Conservation (phyloP, 2,329 filamentous ascomycete species). For the Hirsutella minnesotensis region DNA sequence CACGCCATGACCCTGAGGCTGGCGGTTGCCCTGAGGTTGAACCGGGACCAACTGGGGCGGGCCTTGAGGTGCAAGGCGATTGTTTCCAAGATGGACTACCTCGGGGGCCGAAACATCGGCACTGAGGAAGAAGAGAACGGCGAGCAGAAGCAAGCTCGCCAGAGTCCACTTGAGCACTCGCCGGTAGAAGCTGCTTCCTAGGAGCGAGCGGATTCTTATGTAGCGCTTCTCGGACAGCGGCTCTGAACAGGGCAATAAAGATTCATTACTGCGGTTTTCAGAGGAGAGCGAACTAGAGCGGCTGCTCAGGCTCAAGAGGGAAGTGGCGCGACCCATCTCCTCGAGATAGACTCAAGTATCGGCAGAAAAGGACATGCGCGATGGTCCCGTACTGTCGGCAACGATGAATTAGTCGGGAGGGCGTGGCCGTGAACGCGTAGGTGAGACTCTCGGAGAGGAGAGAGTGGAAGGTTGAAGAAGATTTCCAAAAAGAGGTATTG, state of each 20-base stretch:
- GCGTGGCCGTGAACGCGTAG: not conserved
- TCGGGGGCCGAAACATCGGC: constrained; percentile 10
- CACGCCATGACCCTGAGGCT: not conserved
- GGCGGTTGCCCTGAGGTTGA: not conserved
- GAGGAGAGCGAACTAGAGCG: constrained; percentile 20
- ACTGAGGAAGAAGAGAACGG: constrained; percentile 25
- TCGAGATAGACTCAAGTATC: not conserved
- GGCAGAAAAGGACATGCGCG: not conserved
- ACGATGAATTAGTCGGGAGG: not conserved
- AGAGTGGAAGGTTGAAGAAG: too few species aligned
- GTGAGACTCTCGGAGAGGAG: too few species aligned
- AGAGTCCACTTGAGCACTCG: constrained; percentile 39
- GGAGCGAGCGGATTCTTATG: constrained; percentile 29
- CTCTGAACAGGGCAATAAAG: constrained; percentile 20
- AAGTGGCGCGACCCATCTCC: constrained; percentile 15
- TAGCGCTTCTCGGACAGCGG: constrained; percentile 21
- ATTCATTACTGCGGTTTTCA: constrained; percentile 17
- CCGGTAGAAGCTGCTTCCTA: constrained; percentile 41
- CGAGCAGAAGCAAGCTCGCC: constrained; percentile 27
- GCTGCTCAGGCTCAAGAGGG: constrained; percentile 22
- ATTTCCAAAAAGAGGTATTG: too few species aligned
- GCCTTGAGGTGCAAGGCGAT: not conserved
- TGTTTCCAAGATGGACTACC: constrained; percentile 2
- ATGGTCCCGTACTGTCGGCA: not conserved
- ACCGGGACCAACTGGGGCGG: not conserved